Conservation (phyloP, 805 yeast species). For the Nakazawaea ishiwadae region DNA sequence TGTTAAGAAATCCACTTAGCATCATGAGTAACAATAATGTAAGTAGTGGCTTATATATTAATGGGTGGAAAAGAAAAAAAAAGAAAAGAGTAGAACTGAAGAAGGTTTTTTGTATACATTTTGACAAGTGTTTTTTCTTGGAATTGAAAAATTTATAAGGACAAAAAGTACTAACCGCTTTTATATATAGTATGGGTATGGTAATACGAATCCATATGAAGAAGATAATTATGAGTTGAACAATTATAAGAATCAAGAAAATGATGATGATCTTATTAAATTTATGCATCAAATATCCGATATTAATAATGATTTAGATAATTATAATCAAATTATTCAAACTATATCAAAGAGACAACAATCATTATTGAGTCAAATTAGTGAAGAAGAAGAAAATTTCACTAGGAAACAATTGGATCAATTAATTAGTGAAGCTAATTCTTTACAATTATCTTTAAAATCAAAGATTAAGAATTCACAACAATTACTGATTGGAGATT, state of each 20-base stretch:
- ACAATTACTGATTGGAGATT: conserved; percentile 62
- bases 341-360: conserved; percentile 67
- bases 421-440: conserved; percentile 71
- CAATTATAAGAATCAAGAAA: conserved; percentile 19
- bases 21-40: conserved; percentile 6
- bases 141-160: not conserved
- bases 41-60: not conserved
- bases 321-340: conserved; percentile 65
- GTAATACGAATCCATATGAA: conserved; percentile 15
- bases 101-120: too few species aligned
- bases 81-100: too few species aligned
- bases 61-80: too few species aligned
- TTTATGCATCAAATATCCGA: conserved; percentile 68
- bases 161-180: conserved; percentile 2
- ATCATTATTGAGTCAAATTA: conserved; percentile 67
- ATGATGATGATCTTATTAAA: conserved; percentile 48
- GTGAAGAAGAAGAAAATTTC: conserved; percentile 63
- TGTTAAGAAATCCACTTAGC: too few species aligned
- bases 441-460: conserved; percentile 69
- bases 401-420: conserved; percentile 73
- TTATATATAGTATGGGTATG: conserved; percentile 11
- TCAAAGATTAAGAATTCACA: conserved; percentile 73
- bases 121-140: too few species aligned
- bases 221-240: conserved; percentile 14
- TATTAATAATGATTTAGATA: conserved; percentile 64